Base-by-base conservation (phyloP, 106 monocot species). In the Dendrobium chrysotoxum region DNA sequence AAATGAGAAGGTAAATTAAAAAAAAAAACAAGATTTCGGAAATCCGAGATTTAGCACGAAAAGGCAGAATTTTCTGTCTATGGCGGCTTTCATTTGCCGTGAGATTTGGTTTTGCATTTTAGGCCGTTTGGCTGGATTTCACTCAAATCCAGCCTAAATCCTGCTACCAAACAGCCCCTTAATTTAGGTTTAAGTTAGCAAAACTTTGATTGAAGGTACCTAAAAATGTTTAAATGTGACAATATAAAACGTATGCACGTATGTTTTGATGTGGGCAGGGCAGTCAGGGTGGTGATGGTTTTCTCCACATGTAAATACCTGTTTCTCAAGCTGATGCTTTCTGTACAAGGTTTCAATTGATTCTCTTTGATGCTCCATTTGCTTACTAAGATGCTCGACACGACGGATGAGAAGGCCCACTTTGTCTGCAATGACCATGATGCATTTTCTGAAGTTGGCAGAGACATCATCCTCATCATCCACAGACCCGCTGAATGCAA, bases 361-460 rank as follows among this genome's bases (percentile, higher is more conserved):
- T 50, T 99, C 98, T 45, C 91, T 91, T 85, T 95, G 91, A 65
- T 99, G 93, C 80, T 94, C 88, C 45, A 92, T 28, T 79, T 76
- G 76, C 76, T 76, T 76, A 2, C 4, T 76, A 7, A 47, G 25
- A 13, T 47, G 76, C 76, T 76, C 76, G n/a, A 28, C 28, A 15
- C 76, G 44, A 4, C 83, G 87, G 6, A 84, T 86, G 6, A 95
- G 76, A 76, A 87, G 79, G 21, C 73, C 55, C 8, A 88, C 88
- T 87, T 91, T 95, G 25, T 99, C 98, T 28, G 92, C 86, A 64
- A 99, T 88, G 44, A 91, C 83, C 38, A 83, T 80, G 47, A 99
- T 91, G 54, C 92, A 99, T 78, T 86, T 78, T 46, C 90, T 82
- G 78, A 99, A 95, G 31, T 93, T 93, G 26, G 58, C 78, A 61